Conservation (phyloP, 768 basidiomycete species). For the Chlorophyllum brunneum region DNA sequence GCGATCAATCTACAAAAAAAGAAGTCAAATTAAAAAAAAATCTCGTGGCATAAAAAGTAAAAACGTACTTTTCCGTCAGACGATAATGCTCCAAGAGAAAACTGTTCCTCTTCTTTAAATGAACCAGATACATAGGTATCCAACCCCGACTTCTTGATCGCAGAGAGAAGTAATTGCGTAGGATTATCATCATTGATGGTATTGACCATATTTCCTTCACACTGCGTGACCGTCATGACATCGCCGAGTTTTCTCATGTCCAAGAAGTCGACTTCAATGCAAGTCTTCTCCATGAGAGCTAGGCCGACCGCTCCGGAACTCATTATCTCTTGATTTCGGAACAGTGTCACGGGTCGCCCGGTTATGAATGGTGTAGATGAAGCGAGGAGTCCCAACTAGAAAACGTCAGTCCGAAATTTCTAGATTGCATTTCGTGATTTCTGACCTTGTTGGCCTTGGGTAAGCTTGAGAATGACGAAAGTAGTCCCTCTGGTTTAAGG, state of each 20-base stretch:
- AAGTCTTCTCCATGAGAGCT: constrained; percentile 29
- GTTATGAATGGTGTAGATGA: constrained; percentile 80
- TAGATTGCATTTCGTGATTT: neutral
- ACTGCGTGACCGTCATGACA: constrained; percentile 55
- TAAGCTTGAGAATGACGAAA: constrained; percentile 38
- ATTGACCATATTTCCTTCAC: constrained; percentile 68
- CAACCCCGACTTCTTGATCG: constrained; percentile 37
- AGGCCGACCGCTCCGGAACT: constrained; percentile 71
- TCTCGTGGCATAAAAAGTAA: neutral
- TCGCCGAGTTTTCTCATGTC: constrained; percentile 42
- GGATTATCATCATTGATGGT: constrained; percentile 56
- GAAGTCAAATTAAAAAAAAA: neutral
- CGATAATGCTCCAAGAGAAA: constrained; percentile 47
- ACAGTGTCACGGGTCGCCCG: constrained; percentile 68
- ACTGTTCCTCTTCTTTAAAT: constrained; percentile 52
- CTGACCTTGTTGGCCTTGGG: constrained; percentile 47
- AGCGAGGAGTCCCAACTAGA: constrained; percentile 62
- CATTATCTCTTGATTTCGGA: constrained; percentile 49
- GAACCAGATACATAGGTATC: constrained; percentile 17
- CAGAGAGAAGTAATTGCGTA: constrained; percentile 51
- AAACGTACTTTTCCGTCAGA: constrained; percentile 25
- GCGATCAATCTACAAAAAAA: constrained; percentile 32
- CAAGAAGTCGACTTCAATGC: constrained; percentile 27
- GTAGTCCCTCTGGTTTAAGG: constrained; percentile 51
- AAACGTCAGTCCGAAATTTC: neutral